phyloP scores from a whole-genome alignment of 2,329 filamentous ascomycete genomes.

The Orbilia brochopaga region DNA sequence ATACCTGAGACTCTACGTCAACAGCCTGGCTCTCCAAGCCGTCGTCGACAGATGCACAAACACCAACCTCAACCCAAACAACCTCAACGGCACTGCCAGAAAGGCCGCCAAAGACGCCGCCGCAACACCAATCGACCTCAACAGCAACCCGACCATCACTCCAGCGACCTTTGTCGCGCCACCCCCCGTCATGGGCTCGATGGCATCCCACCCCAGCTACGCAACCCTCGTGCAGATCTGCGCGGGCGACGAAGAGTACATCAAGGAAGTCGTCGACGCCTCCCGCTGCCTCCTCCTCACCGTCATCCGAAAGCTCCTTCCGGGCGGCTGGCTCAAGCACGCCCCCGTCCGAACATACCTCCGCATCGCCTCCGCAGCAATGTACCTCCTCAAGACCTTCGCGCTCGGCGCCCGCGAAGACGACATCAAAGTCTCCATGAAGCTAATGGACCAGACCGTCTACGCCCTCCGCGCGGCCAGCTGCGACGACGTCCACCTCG shows the following conservation, averaged over 20 bases:
- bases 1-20: slow-evolving; percentile 92
- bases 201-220: slow-evolving; percentile 66
- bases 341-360: slow-evolving; percentile 85
- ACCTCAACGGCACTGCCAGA: slow-evolving; percentile 58
- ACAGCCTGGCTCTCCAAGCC: slow-evolving; percentile 90
- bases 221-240: slow-evolving; percentile 58
- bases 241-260: slow-evolving; percentile 72
- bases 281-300: slow-evolving; percentile 77
- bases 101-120: slow-evolving; percentile 47
- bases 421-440: slow-evolving; percentile 76
- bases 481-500: slow-evolving; percentile 83
- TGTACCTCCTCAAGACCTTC: slow-evolving; percentile 85
- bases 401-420: slow-evolving; percentile 78
- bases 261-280: slow-evolving; percentile 77
- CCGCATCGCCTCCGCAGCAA: slow-evolving; percentile 81
- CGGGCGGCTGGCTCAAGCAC: slow-evolving; percentile 77
- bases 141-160: slow-evolving; percentile 57
- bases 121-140: slow-evolving; percentile 56
- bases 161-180: slow-evolving; percentile 67
- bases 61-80: slow-evolving; percentile 65
- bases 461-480: slow-evolving; percentile 76
- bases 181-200: slow-evolving; percentile 65
- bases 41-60: slow-evolving; percentile 86
- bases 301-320: slow-evolving; percentile 76
- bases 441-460: slow-evolving; percentile 76